Percentiles rank a stretch among this genome's conserved stretches.
phyloP scores from a whole-genome alignment of 306 rosid species.

The Trifolium pratense region DNA sequence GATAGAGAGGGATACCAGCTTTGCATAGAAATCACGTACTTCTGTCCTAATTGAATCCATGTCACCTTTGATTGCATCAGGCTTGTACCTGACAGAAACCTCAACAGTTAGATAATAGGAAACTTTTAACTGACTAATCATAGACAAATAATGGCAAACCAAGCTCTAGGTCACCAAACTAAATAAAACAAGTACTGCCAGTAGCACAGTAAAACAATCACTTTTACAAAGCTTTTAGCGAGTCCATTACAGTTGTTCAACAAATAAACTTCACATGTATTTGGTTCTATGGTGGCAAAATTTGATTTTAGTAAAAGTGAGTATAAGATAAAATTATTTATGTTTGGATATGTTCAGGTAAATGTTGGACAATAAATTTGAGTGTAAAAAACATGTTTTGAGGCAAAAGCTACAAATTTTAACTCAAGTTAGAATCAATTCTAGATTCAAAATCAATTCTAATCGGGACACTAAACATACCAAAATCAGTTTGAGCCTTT shows the following conservation, averaged over 20 bases:
- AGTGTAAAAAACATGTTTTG: not conserved
- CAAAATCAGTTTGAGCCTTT: not conserved
- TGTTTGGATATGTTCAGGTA: not conserved
- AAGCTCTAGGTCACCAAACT: slow-evolving; percentile 20
- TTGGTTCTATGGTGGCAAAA: not conserved
- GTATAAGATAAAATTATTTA: not conserved
- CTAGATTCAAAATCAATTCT: not conserved
- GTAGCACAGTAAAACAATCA: slow-evolving; percentile 27
- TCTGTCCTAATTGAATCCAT: slow-evolving; percentile 88
- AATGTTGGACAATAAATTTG: not conserved
- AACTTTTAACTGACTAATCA: slow-evolving; percentile 5
- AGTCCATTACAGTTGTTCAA: slow-evolving; percentile 27
- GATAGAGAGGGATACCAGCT: slow-evolving; percentile 50
- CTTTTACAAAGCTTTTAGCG: slow-evolving; percentile 1
- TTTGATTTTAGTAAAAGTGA: not conserved
- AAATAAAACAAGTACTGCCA: slow-evolving; percentile 7
- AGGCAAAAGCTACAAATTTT: not conserved
- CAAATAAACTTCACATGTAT: slow-evolving; percentile 24
- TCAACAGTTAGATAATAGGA: slow-evolving; percentile 34
- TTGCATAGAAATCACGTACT: slow-evolving; percentile 71
- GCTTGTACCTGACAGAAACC: slow-evolving; percentile 69
- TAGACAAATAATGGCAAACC: slow-evolving; percentile 29
- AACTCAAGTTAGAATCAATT: not conserved
- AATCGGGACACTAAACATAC: not conserved
- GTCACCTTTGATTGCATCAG: slow-evolving; percentile 91